Percentiles rank a stretch among this genome's conserved stretches.
These are phyloP conservation scores for Bipolaris zeicola DNA, from an alignment of 2,329 filamentous ascomycete species.

Conservation along the genomic window DNA sequence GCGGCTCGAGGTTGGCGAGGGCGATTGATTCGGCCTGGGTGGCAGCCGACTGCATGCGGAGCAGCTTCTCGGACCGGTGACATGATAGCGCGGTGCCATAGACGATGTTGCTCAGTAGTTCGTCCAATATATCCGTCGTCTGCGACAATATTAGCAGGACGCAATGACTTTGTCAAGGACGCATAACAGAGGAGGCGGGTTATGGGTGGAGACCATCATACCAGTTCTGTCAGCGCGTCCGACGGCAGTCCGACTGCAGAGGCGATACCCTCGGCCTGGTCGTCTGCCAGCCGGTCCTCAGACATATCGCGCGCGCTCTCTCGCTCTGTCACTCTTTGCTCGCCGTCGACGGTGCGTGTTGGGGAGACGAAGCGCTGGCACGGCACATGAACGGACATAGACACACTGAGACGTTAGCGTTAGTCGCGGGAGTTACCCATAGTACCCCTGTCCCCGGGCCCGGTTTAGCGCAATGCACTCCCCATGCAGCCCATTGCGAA, in stretches of 20 bases:
- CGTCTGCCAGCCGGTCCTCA: constrained; percentile 43
- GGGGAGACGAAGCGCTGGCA: constrained; percentile 16
- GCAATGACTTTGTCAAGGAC: constrained; percentile 12
- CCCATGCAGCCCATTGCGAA: constrained; percentile 14
- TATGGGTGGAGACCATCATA: constrained; percentile 23
- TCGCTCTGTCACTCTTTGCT: constrained; percentile 27
- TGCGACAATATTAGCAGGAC: constrained; percentile 35
- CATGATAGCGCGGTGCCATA: constrained; percentile 75
- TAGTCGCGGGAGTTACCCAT: constrained; percentile 27
- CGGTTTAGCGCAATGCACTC: constrained; percentile 21
- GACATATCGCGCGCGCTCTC: constrained; percentile 36
- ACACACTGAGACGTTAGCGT: constrained; percentile 29
- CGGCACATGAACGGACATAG: constrained; percentile 1
- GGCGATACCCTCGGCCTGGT: constrained; percentile 33
- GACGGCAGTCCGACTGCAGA: constrained; percentile 33
- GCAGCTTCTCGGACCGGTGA: constrained; percentile 78
- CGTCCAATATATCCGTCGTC: constrained; percentile 66
- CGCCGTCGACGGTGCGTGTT: constrained; percentile 21
- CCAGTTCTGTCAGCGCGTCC: constrained; percentile 41
- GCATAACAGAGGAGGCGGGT: constrained; percentile 12
- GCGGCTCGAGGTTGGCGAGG: constrained; percentile 43
- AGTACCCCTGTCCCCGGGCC: constrained; percentile 19
- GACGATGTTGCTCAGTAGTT: constrained; percentile 76
- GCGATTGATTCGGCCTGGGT: constrained; percentile 49
- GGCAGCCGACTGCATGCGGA: constrained; percentile 68